A percentile compares a stretch with the other conserved stretches of the same genome.
These are phyloP conservation scores for Myochromella boudieri DNA, from an alignment of 768 basidiomycete species.

Conservation along the genomic window DNA sequence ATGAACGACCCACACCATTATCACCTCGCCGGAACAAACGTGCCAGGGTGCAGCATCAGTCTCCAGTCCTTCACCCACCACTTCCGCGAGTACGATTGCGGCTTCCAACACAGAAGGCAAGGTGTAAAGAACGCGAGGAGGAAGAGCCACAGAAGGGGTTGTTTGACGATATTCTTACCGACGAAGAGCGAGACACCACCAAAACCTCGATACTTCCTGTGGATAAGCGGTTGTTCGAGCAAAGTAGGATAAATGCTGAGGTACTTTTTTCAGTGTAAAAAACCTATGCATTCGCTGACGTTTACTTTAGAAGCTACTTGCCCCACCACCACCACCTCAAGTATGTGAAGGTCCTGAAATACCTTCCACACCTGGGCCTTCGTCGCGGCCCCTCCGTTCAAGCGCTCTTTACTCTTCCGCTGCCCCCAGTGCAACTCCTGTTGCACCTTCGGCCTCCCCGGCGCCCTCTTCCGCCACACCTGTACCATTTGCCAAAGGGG, in stretches of 20 bases:
- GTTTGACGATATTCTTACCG: conserved; percentile 80
- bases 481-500: conserved; percentile 27
- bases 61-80: conserved; percentile 28
- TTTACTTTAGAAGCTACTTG: conserved; percentile 45
- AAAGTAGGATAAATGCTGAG: conserved; percentile 71
- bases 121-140: conserved; percentile 70
- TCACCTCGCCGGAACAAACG: conserved; percentile 40
- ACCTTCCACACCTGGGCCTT: conserved; percentile 45
- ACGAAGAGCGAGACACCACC: conserved; percentile 68
- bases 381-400: conserved; percentile 63
- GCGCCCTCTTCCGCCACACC: conserved; percentile 36
- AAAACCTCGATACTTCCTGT: conserved; percentile 59
- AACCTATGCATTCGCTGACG: conserved; percentile 11
- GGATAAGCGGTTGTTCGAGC: conserved; percentile 76
- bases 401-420: conserved; percentile 39
- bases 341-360: conserved; percentile 24
- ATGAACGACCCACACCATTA: conserved; percentile 17
- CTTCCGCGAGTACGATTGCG: conserved; percentile 45
- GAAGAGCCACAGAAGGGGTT: conserved; percentile 57
- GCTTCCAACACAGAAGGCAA: conserved; percentile 54
- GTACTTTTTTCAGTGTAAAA: conserved; percentile 37
- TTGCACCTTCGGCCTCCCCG: conserved; percentile 37
- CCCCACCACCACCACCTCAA: conserved; percentile 36
- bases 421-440: conserved; percentile 37
- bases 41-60: conserved; percentile 38